A percentile compares a stretch with the other conserved stretches of the same genome.
Conservation (phyloP, 768 basidiomycete species). For the Rhodosporidiobolus sp. region DNA sequence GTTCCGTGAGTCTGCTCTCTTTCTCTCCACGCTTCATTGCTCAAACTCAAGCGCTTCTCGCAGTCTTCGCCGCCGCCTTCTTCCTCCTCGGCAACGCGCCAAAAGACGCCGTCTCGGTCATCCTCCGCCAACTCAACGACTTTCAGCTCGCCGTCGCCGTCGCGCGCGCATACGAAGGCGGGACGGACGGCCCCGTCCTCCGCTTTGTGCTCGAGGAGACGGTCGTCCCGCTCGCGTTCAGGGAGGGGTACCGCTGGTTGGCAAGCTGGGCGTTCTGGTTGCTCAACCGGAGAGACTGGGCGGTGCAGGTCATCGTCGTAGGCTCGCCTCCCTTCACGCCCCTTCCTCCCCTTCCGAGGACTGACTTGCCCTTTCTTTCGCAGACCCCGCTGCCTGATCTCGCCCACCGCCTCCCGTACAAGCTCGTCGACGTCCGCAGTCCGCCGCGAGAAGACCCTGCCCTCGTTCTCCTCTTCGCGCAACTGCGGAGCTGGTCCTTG, state of each 20-base stretch:
- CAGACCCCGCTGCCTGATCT: constrained; percentile 44
- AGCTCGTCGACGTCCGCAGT: constrained; percentile 62
- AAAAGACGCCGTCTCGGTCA: constrained; percentile 88
- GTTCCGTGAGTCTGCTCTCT: constrained; percentile 61
- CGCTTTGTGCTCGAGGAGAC: constrained; percentile 65
- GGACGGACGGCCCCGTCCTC: constrained; percentile 75
- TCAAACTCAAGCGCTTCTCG: constrained; percentile 16
- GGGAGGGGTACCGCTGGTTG: constrained; percentile 84
- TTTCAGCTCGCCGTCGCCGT: constrained; percentile 85
- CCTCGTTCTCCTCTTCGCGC: constrained; percentile 81
- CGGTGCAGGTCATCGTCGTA: constrained; percentile 85
- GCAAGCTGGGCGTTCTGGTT: constrained; percentile 97
- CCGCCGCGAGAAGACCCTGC: constrained; percentile 92
- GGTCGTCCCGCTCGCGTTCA: constrained; percentile 79
- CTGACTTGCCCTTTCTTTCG: background rate
- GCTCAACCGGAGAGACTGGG: constrained; percentile 77
- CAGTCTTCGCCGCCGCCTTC: constrained; percentile 98
- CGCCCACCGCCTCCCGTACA: constrained; percentile 15
- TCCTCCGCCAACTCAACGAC: constrained; percentile 79
- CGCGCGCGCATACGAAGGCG: constrained; percentile 76
- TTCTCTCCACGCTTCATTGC: background rate
- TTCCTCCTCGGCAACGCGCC: constrained; percentile 85
- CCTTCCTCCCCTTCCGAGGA: background rate
- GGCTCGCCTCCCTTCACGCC: constrained; percentile 45
- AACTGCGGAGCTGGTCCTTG: constrained; percentile 81